Evolutionary conservation across 202 grass and related monocot genomes (phyloP).

Genomic region (Carex arenaria): DNA sequence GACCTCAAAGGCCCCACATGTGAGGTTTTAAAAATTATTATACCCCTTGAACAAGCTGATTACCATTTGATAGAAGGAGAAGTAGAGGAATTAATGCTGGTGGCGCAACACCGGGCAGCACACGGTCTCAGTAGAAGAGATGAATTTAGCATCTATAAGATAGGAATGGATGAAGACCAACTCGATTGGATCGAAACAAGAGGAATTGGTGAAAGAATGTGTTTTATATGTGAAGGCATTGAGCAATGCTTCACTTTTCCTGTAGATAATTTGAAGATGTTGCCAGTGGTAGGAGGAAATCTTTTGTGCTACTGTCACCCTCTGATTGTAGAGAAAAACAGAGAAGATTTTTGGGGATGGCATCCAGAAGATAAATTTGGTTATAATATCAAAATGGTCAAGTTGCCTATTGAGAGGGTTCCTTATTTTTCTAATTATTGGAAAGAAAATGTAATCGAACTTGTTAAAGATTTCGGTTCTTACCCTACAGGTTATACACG

Average conservation of each 20-base stretch:
- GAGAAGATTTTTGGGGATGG: neutral
- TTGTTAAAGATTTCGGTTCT: neutral
- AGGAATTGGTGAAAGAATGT: constrained; percentile 16
- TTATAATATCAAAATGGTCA: constrained; percentile 14
- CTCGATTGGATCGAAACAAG: neutral
- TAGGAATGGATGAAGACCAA: neutral
- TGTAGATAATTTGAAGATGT: neutral
- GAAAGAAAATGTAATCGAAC: neutral
- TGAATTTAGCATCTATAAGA: constrained; percentile 13
- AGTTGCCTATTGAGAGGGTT: neutral
- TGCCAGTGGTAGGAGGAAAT: neutral
- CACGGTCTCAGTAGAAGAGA: neutral
- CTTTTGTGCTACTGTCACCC: constrained; percentile 6
- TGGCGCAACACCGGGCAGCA: constrained; percentile 12
- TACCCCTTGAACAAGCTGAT: constrained; percentile 22
- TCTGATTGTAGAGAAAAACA: neutral
- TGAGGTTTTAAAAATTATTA: constrained; percentile 3
- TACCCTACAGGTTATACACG: neutral
- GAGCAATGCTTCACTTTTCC: constrained; percentile 20
- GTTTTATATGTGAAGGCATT: constrained; percentile 14
- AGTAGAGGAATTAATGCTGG: constrained; percentile 2
- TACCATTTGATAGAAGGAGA: constrained; percentile 21
- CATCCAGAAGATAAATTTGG: constrained; percentile 11
- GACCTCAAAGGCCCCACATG: neutral
- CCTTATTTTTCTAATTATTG: neutral